These are phyloP conservation scores for Neopestalotiopsis sp. DNA, from an alignment of 2,329 filamentous ascomycete genomes.

Conservation along the genomic window DNA sequence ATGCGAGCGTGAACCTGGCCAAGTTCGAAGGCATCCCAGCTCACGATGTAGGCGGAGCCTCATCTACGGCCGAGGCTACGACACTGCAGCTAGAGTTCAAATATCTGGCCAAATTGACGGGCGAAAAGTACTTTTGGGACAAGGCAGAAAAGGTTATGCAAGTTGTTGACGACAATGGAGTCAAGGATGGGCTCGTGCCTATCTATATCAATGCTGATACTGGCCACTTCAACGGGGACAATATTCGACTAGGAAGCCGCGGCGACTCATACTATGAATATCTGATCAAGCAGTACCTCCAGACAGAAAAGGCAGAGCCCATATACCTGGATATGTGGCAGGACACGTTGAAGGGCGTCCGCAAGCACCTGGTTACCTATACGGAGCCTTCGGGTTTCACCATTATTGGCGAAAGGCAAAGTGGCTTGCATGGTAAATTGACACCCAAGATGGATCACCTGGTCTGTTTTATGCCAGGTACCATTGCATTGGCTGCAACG, in stretches of 20 bases:
- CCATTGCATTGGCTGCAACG: slow-evolving; percentile 87
- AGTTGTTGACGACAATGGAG: slow-evolving; percentile 82
- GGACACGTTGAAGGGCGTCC: slow-evolving; percentile 81
- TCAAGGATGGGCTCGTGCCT: slow-evolving; percentile 82
- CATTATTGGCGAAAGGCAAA: slow-evolving; percentile 85
- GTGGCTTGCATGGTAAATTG: slow-evolving; percentile 69
- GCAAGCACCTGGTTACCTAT: slow-evolving; percentile 92
- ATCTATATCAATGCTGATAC: slow-evolving; percentile 85
- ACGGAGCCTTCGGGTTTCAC: slow-evolving; percentile 80
- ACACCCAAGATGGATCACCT: slow-evolving; percentile 97
- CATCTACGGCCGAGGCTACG: slow-evolving; percentile 92
- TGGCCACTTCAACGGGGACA: slow-evolving; percentile 80
- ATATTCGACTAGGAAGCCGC: slow-evolving; percentile 90
- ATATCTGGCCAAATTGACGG: slow-evolving; percentile 92
- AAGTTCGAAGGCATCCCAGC: slow-evolving; percentile 78
- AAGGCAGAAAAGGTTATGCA: slow-evolving; percentile 90
- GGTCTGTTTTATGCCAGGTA: slow-evolving; percentile 96
- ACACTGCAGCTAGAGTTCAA: slow-evolving; percentile 96
- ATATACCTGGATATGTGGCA: slow-evolving; percentile 94
- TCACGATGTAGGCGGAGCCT: slow-evolving; percentile 84
- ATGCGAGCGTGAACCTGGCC: slow-evolving; percentile 86
- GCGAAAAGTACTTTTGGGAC: slow-evolving; percentile 92
- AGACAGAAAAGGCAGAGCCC: slow-evolving; percentile 84
- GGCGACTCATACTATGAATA: slow-evolving; percentile 99
- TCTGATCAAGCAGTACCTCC: slow-evolving; percentile 96